Evolutionary conservation across 1,284 basidiomycete genomes (phyloP), one percentile per base, ranked within the genome.

Genomic region (Marasmius fiardii): DNA sequence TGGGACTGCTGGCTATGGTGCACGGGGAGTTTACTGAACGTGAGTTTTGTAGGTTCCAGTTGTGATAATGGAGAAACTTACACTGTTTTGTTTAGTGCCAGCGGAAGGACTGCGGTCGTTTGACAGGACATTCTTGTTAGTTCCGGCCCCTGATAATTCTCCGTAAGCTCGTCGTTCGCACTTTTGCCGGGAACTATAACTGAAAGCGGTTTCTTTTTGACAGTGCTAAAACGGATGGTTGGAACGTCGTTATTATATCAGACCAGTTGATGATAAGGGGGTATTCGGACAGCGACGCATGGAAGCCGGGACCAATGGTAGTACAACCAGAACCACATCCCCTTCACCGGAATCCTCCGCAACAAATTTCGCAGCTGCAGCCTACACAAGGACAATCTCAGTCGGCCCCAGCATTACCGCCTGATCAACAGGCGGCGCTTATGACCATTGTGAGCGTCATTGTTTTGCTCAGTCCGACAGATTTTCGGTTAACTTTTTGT

Each of bases 11-110:
- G 64, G 80, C 96, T 60, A 86, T 83, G 54, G 81, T 98, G 31
- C 94, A 98, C 68, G 96, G 96, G 6, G 88, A 98, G 68, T 97
- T 95, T 67, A 79, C 80, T 51, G 96, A 99, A 80, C 77, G 94
- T 94, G 65, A 64, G 86, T 77, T 6, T 10, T 26, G 54, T 14
- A 21, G n/a, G n/a, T 5, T 35, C 18, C 33, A 33, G 10, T 21
- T 5, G 24, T 20, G 12, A 16, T 14, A 18, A 11, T n/a, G 0
- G 18, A 33, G 24, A 24, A 2, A 54, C 39, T 58, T 49, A 45
- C 56, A 31, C 53, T 55, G 60, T 52, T 64, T 53, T 44, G n/a
- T 56, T 54, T 62, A 88, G 86, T 77, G 53, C 76, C 75, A 37
- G 71, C 76, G 11, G 73, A 76, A 60, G 94, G 93, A 8, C 75